Percentiles rank a stretch among this genome's conserved stretches.
Evolutionary conservation across 2,329 filamentous ascomycete species (phyloP).

Genomic region (Colletotrichum acutatum): DNA sequence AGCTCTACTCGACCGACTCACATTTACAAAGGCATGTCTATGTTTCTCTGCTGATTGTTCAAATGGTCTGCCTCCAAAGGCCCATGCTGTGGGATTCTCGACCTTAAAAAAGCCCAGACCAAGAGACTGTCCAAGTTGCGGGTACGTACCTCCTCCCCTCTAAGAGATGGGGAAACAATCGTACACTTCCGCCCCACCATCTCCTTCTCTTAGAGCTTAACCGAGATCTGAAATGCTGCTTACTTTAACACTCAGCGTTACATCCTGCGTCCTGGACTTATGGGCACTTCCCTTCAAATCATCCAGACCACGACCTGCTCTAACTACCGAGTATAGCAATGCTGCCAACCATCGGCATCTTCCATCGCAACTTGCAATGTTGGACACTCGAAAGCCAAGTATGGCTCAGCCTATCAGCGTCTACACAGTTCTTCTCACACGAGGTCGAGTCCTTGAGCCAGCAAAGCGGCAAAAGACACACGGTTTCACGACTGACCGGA

Average conservation of each 20-base stretch:
- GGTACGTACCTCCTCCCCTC: neutral
- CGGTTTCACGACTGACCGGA: neutral
- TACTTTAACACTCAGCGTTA: constrained; percentile 5
- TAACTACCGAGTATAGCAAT: neutral
- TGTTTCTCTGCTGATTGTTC: neutral
- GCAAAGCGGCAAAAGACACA: neutral
- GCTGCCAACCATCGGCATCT: neutral
- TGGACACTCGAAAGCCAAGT: neutral
- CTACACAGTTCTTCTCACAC: neutral
- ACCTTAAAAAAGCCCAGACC: neutral
- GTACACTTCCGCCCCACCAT: constrained; percentile 13
- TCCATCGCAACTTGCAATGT: neutral
- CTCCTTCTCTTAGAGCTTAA: constrained; percentile 14
- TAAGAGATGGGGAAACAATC: neutral
- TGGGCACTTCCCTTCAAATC: too few relatives aligned
- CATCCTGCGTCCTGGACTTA: neutral
- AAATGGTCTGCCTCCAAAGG: neutral
- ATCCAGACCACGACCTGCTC: neutral
- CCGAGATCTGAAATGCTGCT: constrained; percentile 4
- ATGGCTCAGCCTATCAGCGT: neutral
- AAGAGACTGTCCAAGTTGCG: neutral
- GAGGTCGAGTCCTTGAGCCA: neutral
- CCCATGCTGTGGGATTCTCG: neutral
- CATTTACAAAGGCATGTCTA: neutral
- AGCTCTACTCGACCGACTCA: too few relatives aligned